Evolutionary conservation across 2,329 filamentous ascomycete species (phyloP).

Genomic region (Trichoderma afroharzianum): DNA sequence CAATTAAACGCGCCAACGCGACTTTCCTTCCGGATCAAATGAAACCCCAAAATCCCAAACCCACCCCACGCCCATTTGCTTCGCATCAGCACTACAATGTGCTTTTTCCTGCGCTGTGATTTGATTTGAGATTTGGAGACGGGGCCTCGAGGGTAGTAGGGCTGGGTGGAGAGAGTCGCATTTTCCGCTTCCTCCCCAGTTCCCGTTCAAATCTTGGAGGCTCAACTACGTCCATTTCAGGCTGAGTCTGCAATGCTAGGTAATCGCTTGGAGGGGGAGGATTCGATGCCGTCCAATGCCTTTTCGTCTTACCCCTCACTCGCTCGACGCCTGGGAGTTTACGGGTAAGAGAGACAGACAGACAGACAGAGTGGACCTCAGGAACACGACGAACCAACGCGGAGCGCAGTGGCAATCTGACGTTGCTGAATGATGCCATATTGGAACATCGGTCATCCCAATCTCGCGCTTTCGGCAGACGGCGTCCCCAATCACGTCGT

Average conservation of each 20-base stretch:
- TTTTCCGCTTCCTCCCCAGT: neutral
- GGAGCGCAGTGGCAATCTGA: neutral
- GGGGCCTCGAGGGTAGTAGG: neutral
- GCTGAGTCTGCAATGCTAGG: neutral
- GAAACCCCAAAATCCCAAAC: conserved; percentile 1
- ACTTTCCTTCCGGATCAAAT: neutral
- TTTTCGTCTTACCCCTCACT: conserved; percentile 1
- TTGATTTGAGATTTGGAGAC: neutral
- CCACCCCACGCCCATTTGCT: conserved; percentile 1
- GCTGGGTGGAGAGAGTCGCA: neutral
- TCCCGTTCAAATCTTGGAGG: neutral
- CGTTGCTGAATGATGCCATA: conserved; percentile 7
- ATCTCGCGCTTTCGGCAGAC: neutral
- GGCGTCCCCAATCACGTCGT: neutral
- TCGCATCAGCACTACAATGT: conserved; percentile 1
- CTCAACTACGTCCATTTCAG: neutral
- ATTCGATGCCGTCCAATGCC: neutral
- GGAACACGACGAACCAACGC: conserved; percentile 12
- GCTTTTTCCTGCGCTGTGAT: neutral
- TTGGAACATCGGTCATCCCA: neutral
- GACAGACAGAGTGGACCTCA: neutral
- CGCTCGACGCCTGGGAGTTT: neutral
- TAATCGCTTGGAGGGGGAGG: neutral
- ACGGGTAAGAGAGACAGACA: neutral
- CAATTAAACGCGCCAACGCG: conserved; percentile 18